phyloP scores from a whole-genome alignment of 495 filamentous ascomycete genomes.

The Choiromyces venosus region DNA sequence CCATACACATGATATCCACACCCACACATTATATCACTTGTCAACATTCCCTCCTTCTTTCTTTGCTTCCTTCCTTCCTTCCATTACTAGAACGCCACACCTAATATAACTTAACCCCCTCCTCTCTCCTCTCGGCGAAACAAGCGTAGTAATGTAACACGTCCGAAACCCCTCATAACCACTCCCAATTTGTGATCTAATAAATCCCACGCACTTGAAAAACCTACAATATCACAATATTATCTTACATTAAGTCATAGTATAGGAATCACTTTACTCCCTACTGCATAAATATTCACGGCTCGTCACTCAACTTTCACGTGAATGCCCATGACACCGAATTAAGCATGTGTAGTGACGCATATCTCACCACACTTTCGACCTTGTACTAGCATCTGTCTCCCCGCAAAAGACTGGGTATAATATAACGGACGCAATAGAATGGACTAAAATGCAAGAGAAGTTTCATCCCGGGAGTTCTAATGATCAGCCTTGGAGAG shows the following conservation, averaged over 20 bases:
- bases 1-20: not conserved
- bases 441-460: not conserved
- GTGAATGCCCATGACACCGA: not conserved
- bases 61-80: not conserved
- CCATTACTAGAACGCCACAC: not conserved
- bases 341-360: not conserved
- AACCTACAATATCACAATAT: not conserved
- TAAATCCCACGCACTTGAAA: not conserved
- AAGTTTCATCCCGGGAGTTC: not conserved
- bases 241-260: not conserved
- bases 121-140: not conserved
- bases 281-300: not conserved
- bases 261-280: not conserved
- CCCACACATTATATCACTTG: not conserved
- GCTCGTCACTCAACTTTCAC: not conserved
- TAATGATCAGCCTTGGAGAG: not conserved
- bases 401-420: not conserved
- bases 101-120: not conserved
- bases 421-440: not conserved
- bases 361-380: not conserved
- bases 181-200: not conserved
- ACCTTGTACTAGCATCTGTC: not conserved
- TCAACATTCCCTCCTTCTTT: not conserved
- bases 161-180: not conserved
- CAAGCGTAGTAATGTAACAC: not conserved